phyloP scores from a whole-genome alignment of 208 protist species.

The Trypanosoma lewisi region DNA sequence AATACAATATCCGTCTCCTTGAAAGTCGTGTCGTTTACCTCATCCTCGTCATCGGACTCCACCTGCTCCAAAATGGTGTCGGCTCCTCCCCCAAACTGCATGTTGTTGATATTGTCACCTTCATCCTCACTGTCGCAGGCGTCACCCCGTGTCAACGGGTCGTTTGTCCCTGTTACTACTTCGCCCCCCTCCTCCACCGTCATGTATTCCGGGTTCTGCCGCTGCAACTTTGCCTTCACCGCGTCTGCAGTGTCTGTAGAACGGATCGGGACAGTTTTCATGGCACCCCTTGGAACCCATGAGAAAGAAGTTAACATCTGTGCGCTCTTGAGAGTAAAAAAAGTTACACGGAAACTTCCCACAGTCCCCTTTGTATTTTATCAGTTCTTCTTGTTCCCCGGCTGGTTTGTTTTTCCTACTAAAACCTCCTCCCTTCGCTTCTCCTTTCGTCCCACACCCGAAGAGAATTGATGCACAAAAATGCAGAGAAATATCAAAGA shows the following conservation, averaged over 20 bases:
- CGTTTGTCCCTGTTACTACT: conserved; percentile 6
- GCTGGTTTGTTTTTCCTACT: too few species aligned
- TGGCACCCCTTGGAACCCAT: conserved; percentile 85
- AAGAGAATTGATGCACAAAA: too few species aligned
- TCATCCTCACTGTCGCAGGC: conserved; percentile 34
- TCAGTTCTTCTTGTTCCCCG: background rate
- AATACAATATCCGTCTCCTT: conserved; percentile 93
- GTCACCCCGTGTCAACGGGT: conserved; percentile 18
- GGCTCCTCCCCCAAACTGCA: conserved; percentile 59
- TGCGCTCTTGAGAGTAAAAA: conserved; percentile 1
- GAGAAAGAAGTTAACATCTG: conserved; percentile 79
- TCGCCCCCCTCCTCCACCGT: conserved; percentile 44
- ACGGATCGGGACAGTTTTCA: conserved; percentile 74
- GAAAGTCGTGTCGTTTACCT: conserved; percentile 87
- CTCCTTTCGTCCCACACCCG: too few species aligned
- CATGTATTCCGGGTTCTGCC: conserved; percentile 61
- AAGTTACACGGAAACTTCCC: background rate
- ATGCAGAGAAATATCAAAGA: too few species aligned
- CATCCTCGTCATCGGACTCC: conserved; percentile 85
- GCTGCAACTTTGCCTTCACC: conserved; percentile 67
- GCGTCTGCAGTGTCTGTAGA: conserved; percentile 76
- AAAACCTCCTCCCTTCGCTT: too few species aligned
- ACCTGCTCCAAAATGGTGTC: conserved; percentile 77
- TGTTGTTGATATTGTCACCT: conserved; percentile 36
- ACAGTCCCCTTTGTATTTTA: conserved; percentile 14